Evolutionary conservation across 495 filamentous ascomycete species (phyloP).

Genomic region (Rhypophila decipiens): DNA sequence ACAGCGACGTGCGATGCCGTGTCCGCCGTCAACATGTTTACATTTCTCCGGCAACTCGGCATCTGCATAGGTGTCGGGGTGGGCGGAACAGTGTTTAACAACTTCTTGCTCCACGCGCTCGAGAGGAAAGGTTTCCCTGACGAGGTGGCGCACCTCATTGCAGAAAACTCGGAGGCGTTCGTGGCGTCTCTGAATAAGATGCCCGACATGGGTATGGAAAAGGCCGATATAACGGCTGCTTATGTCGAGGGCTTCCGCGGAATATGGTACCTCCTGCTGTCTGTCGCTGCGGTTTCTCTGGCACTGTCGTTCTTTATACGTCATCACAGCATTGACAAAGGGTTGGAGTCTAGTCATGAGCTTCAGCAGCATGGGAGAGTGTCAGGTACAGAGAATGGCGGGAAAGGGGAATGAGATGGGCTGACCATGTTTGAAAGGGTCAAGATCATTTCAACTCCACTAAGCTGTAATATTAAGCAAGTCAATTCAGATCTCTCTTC

Average conservation of each 20-base stretch:
- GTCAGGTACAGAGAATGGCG: not conserved
- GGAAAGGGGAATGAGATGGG: constrained; percentile 30
- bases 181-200: not conserved
- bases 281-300: constrained; percentile 34
- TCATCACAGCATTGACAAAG: constrained; percentile 23
- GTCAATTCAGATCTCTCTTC: too few species aligned
- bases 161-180: constrained; percentile 32
- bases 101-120: constrained; percentile 25
- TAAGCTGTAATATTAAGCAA: too few species aligned
- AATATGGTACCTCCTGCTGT: constrained; percentile 1
- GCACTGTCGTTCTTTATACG: constrained; percentile 17
- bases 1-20: constrained; percentile 13
- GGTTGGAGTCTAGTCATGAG: constrained; percentile 31
- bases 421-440: too few species aligned
- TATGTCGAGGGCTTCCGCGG: not conserved
- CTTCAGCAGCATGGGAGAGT: constrained; percentile 3
- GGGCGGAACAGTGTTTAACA: constrained; percentile 52
- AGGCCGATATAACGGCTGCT: not conserved
- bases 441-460: too few species aligned
- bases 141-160: constrained; percentile 24
- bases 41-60: constrained; percentile 49
- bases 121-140: constrained; percentile 27
- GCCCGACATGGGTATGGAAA: constrained; percentile 37
- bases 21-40: constrained; percentile 45
- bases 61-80: constrained; percentile 54